Percentiles rank a stretch among this genome's conserved stretches.
phyloP scores from a whole-genome alignment of 2,329 filamentous ascomycete species.

The Thielaviopsis punctulata region DNA sequence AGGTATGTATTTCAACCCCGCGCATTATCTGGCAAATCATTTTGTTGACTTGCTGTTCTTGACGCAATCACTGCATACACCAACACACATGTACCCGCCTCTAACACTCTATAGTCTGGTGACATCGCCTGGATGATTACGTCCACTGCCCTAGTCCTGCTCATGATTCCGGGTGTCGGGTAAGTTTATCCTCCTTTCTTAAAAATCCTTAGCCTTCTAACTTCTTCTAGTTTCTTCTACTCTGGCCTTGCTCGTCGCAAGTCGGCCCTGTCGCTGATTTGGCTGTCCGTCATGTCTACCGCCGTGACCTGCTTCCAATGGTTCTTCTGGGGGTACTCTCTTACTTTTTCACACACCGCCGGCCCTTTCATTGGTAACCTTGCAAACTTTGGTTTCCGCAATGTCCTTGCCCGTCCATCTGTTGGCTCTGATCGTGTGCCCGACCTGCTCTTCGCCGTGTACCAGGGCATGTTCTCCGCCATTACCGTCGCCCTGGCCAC shows the following conservation, averaged over 20 bases:
- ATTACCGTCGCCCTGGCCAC: conserved; percentile 76
- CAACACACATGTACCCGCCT: neutral
- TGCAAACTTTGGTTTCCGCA: conserved; percentile 60
- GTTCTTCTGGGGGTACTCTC: conserved; percentile 85
- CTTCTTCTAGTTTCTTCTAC: conserved; percentile 53
- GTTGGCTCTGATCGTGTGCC: conserved; percentile 58
- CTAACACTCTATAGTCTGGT: conserved; percentile 37
- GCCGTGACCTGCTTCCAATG: conserved; percentile 79
- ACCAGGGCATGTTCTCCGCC: conserved; percentile 76
- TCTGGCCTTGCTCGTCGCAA: conserved; percentile 78
- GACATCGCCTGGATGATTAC: conserved; percentile 77
- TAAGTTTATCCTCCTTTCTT: conserved; percentile 20
- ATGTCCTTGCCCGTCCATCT: conserved; percentile 59
- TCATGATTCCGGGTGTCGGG: conserved; percentile 88
- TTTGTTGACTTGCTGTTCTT: too few relatives aligned
- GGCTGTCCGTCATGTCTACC: conserved; percentile 75
- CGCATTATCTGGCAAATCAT: too few relatives aligned
- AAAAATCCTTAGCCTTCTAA: neutral
- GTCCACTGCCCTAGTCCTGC: conserved; percentile 63
- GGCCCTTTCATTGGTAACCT: conserved; percentile 63
- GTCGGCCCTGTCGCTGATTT: conserved; percentile 76
- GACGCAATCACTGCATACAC: too few relatives aligned
- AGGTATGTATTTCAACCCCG: conserved; percentile 29
- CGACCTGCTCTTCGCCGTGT: conserved; percentile 70
- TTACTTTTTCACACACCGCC: conserved; percentile 65